A percentile compares a stretch with the other conserved stretches of the same genome.
Conservation (phyloP, 768 basidiomycete genomes). For the Amanita thiersii region DNA sequence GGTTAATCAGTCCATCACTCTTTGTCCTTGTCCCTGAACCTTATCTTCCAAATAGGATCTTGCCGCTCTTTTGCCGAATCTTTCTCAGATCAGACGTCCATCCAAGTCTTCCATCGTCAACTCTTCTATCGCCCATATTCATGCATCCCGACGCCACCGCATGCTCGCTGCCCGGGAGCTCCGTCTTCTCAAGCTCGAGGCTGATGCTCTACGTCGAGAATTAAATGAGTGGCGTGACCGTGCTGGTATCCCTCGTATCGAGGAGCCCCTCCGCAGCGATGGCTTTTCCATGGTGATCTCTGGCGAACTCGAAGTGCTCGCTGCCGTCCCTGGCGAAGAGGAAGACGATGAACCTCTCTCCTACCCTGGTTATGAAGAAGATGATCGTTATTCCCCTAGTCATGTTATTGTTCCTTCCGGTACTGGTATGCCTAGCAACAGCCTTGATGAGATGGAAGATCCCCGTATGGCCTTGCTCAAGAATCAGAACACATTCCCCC, state of each 20-base stretch:
- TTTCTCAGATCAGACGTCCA: conserved; percentile 86
- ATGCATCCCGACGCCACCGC: conserved; percentile 75
- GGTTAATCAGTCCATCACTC: conserved; percentile 8
- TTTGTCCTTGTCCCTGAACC: neutral
- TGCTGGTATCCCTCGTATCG: conserved; percentile 59
- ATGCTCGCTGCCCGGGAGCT: conserved; percentile 77
- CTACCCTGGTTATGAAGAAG: conserved; percentile 22
- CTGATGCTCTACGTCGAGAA: conserved; percentile 82
- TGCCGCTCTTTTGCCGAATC: conserved; percentile 84
- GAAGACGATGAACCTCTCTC: conserved; percentile 40
- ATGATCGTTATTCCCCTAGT: conserved; percentile 25
- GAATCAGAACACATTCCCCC: conserved; percentile 27
- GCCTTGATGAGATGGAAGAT: conserved; percentile 24
- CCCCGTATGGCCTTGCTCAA: conserved; percentile 27
- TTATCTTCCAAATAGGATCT: conserved; percentile 56
- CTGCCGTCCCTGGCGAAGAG: conserved; percentile 37
- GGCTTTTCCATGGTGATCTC: conserved; percentile 63
- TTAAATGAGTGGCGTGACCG: conserved; percentile 91
- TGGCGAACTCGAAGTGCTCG: conserved; percentile 64
- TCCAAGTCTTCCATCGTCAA: conserved; percentile 97
- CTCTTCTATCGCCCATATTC: conserved; percentile 85
- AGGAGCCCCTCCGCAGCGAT: conserved; percentile 66
- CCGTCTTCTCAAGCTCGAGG: conserved; percentile 68
- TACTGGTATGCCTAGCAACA: conserved; percentile 9
- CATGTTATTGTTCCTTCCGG: conserved; percentile 7